These are phyloP conservation scores for Laburnicola sp. DNA, from an alignment of 2,329 filamentous ascomycete species.

Conservation along the genomic window DNA sequence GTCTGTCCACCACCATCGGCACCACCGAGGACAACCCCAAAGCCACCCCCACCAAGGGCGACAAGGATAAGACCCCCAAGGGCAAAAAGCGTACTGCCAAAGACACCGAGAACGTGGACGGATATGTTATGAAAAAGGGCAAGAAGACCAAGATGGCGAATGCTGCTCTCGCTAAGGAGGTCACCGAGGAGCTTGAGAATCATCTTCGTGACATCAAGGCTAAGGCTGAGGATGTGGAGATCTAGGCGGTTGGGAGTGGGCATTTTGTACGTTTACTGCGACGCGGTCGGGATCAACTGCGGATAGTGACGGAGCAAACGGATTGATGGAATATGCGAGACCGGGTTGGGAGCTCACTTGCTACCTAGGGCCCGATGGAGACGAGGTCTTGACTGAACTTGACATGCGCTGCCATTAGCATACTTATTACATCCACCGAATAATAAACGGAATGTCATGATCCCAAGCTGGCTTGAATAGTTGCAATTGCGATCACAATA, in stretches of 20 bases:
- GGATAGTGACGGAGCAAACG: too few species aligned
- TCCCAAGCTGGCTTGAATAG: too few species aligned
- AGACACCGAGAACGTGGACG: neutral
- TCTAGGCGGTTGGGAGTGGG: neutral
- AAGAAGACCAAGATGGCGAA: constrained; percentile 4
- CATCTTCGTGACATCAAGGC: neutral
- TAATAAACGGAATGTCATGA: too few species aligned
- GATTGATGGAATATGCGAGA: too few species aligned
- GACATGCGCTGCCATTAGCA: too few species aligned
- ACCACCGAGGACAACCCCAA: too few species aligned
- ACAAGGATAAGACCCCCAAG: constrained; percentile 5
- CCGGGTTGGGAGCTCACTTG: too few species aligned
- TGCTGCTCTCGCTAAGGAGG: constrained; percentile 4
- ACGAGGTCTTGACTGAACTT: too few species aligned
- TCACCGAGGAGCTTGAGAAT: neutral
- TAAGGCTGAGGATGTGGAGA: constrained; percentile 3
- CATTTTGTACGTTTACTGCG: neutral
- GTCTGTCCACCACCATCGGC: constrained; percentile 18
- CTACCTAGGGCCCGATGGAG: too few species aligned
- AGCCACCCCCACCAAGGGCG: constrained; percentile 1
- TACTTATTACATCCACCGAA: too few species aligned
- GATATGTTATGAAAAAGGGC: constrained; percentile 12
- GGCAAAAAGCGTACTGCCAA: constrained; percentile 16
- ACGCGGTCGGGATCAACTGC: too few species aligned
- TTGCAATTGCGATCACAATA: too few species aligned